Evolutionary conservation across 2,329 filamentous ascomycete species (phyloP), one percentile per base, ranked within the genome.

Genomic region (Sarocladium kiliense): DNA sequence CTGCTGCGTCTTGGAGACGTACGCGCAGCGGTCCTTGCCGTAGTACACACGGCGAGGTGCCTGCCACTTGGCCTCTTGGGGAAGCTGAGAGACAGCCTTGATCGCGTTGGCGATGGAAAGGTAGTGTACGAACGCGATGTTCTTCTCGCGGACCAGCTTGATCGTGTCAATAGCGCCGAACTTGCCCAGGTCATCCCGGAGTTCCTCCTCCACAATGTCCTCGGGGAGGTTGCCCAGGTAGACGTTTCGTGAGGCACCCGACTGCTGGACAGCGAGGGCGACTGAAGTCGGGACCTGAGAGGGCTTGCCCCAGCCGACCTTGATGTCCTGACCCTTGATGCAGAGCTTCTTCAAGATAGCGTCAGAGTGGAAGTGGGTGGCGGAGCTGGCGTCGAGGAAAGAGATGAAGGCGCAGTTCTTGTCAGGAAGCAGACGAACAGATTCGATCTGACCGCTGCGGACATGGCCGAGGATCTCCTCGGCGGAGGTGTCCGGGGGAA

Each of bases 381-480:
- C 94, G 27, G 94, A 97, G 76, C 92, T 96, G 65, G 92, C 91
- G 68, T 99, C 94, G 61, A 99, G 80, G 78, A 99, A 99, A 7
- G 94, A 99, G 69, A 99, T 97, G 79, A 99, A 99, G 57, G 94
- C 94, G 68, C 94, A 99, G 80, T 97, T 99, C 89, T 97, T 99
- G 75, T 99, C 94, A 23, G 93, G 91, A 55, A 99, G 80, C 61
- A 99, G 82, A 64, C 94, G 88, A 54, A 99, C 94, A n/a, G 94
- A 97, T 77, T 99, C 94, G 65, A 99, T 97, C 70, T 97, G 94
- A 23, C 94, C 94, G 72, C 94, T 97, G 60, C 94, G 85, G 58
- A 99, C 94, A 67, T 99, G 94, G 60, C 92, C 88, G 55, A 99
- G 78, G 60, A 99, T 96, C 75, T 99, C 94, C 75, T 99, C 94